These are phyloP conservation scores for Penicillium coffeae DNA, from an alignment of 495 filamentous ascomycete species.

Conservation along the genomic window DNA sequence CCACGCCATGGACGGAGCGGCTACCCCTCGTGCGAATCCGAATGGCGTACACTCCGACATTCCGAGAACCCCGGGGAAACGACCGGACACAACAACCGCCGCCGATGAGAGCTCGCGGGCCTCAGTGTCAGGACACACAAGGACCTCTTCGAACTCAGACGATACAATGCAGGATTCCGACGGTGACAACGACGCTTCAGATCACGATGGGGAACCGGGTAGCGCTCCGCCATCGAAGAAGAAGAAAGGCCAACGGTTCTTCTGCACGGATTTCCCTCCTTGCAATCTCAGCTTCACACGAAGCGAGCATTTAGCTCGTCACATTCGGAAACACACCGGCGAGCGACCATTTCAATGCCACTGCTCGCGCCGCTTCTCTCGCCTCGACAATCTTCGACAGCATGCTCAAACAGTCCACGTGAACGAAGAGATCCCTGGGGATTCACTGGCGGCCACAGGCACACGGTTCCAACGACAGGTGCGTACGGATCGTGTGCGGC, in stretches of 20 bases:
- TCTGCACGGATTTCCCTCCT: slow-evolving; percentile 94
- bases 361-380: slow-evolving; percentile 91
- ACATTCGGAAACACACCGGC: slow-evolving; percentile 97
- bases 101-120: slow-evolving; percentile 10
- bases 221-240: slow-evolving; percentile 72
- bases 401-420: slow-evolving; percentile 98
- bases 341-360: slow-evolving; percentile 98
- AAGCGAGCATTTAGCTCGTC: slow-evolving; percentile 91
- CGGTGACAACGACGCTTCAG: slow-evolving; percentile 69
- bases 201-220: slow-evolving; percentile 67
- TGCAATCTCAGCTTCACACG: slow-evolving; percentile 94
- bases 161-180: slow-evolving; percentile 79
- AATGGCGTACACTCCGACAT: slow-evolving; percentile 30
- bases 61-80: slow-evolving; percentile 24
- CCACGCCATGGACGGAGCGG: slow-evolving; percentile 51
- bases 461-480: slow-evolving; percentile 93
- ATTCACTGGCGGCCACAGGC: slow-evolving; percentile 90
- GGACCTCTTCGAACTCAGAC: slow-evolving; percentile 51
- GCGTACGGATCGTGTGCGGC: slow-evolving; percentile 75
- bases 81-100: slow-evolving; percentile 13
- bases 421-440: slow-evolving; percentile 92
- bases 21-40: slow-evolving; percentile 56
- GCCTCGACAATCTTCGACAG: slow-evolving; percentile 91
- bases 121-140: slow-evolving; percentile 17
- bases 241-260: slow-evolving; percentile 96